These are phyloP conservation scores for Zizania latifolia DNA, from an alignment of 176 grass and related monocot species.

Conservation along the genomic window DNA sequence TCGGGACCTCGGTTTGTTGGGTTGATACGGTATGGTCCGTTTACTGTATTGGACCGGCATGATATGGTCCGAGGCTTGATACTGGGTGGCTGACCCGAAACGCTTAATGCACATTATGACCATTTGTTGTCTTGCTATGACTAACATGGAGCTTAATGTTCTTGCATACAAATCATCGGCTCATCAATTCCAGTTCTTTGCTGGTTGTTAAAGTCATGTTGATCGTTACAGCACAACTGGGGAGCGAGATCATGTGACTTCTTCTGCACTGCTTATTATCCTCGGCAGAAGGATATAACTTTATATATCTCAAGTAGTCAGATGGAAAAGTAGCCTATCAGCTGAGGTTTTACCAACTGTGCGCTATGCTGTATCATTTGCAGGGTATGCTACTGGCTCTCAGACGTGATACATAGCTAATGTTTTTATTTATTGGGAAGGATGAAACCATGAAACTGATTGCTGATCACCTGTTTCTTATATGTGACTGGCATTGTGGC, in stretches of 20 bases:
- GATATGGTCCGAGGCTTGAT: too few species aligned
- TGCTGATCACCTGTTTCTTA: neutral
- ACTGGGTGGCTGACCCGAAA: too few species aligned
- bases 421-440: constrained; percentile 6
- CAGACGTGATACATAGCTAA: neutral
- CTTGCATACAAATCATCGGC: constrained; percentile 3
- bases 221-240: constrained; percentile 72
- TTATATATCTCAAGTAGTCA: constrained; percentile 91
- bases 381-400: constrained; percentile 53
- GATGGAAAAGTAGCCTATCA: constrained; percentile 85
- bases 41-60: too few species aligned
- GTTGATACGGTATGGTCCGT: too few species aligned
- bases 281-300: constrained; percentile 75
- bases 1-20: too few species aligned
- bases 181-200: neutral
- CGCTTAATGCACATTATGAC: neutral
- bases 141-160: neutral
- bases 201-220: neutral
- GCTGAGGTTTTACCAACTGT: constrained; percentile 58
- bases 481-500: neutral
- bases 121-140: neutral
- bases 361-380: constrained; percentile 87
- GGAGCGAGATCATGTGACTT: constrained; percentile 80
- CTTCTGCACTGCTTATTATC: constrained; percentile 87
- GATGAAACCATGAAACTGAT: constrained; percentile 1